Evolutionary conservation across 306 rosid genomes (phyloP), one percentile per base, ranked within the genome.

Genomic region (Phaseolus lunatus): DNA sequence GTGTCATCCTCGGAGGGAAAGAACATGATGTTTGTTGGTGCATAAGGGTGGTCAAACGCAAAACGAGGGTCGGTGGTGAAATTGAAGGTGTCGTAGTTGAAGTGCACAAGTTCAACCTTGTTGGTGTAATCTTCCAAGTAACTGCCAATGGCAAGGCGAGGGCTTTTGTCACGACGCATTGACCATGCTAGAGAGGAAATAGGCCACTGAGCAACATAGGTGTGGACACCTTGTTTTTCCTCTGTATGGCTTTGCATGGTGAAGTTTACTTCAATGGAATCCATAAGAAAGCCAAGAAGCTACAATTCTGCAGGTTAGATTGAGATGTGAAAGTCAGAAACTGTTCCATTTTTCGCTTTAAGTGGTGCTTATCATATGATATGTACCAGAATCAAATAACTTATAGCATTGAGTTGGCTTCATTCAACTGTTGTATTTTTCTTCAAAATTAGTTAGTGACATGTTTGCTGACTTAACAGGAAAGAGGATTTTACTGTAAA

Each of bases 11-110:
- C 83, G 1, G 91, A 90, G 9, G 96, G 96, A 70, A 89, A 87
- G 86, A 90, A 90, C 91, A 88, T 88, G 45, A 88, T 81, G 82
- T 90, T 88, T 3, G 96, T 88, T 9, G 96, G 89, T 0, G 96
- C 84, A 7, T 85, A 85, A 54, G 96, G 93, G 78, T 90, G 93
- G 65, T 88, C 90, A 20, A 87, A 79, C 1, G 80, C 64, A 7
- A 87, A 82, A 67, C 90, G 87, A 35, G 47, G 84, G 27, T 90
- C 83, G 6, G 86, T 85, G 65, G 76, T 54, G 78, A 86, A 88
- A 65, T 78, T 85, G 20, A 73, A 65, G 12, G 91, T 85, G 33
- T 86, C 83, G 0, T 52, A 4, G 79, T 84, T 80, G 89, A 87
- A 87, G 37, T 83, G 86, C 67, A 90, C 82, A 0, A 88, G 86